A percentile compares a stretch with the other conserved stretches of the same genome.
phyloP scores from a whole-genome alignment of 768 basidiomycete species.

The Pleurotus cornucopiae region DNA sequence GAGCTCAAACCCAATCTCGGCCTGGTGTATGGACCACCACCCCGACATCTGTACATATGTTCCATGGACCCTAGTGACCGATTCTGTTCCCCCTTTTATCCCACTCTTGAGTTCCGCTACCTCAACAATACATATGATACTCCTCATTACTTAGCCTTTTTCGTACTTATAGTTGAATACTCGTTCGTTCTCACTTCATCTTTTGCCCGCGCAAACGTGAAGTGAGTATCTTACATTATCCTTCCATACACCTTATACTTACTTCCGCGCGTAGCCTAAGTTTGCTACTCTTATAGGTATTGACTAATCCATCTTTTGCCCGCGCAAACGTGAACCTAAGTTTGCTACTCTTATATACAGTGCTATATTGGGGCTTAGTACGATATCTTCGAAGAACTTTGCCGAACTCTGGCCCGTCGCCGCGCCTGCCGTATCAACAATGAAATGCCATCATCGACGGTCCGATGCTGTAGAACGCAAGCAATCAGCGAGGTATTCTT shows the following conservation, averaged over 20 bases:
- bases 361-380: no score
- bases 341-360: conserved; percentile 8
- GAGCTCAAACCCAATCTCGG: neutral
- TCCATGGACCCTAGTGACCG: neutral
- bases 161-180: neutral
- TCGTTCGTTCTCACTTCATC: neutral
- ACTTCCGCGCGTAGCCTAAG: neutral
- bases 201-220: neutral
- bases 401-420: no score
- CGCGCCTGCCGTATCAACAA: no score
- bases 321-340: neutral
- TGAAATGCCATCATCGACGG: no score
- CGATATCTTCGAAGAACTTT: no score
- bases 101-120: neutral
- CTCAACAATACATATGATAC: neutral
- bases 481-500: no score
- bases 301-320: neutral
- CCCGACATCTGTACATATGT: neutral
- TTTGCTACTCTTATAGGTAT: neutral
- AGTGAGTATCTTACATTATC: neutral
- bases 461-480: no score
- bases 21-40: neutral
- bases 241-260: neutral
- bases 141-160: neutral
- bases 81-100: neutral